Conservation (phyloP, 192 early-diverging fungal species). For the Coemansia sp. region DNA sequence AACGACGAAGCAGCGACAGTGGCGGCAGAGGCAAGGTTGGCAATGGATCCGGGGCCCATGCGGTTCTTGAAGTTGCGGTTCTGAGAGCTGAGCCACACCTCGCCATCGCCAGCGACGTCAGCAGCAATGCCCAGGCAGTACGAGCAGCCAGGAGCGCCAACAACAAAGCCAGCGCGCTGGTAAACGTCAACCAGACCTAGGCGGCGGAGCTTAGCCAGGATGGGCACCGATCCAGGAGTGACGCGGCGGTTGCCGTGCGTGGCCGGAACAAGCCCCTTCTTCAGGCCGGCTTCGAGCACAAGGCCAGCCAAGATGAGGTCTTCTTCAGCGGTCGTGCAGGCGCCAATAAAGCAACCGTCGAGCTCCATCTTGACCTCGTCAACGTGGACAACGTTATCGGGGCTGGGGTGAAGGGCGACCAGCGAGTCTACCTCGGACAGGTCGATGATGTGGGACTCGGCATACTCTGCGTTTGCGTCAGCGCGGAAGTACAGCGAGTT, state of each 20-base stretch:
- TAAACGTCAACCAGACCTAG: slow-evolving; percentile 73
- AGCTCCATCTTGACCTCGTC: slow-evolving; percentile 63
- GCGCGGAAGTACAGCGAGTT: slow-evolving; percentile 70
- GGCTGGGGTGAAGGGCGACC: slow-evolving; percentile 70
- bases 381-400: slow-evolving; percentile 71
- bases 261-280: slow-evolving; percentile 63
- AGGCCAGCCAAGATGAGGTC: slow-evolving; percentile 75
- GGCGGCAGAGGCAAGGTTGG: slow-evolving; percentile 72
- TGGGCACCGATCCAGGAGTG: slow-evolving; percentile 75
- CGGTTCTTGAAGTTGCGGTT: slow-evolving; percentile 85
- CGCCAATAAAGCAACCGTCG: slow-evolving; percentile 79
- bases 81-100: slow-evolving; percentile 80
- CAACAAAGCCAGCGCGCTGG: slow-evolving; percentile 68
- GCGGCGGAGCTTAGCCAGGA: slow-evolving; percentile 71
- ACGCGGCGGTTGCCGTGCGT: slow-evolving; percentile 65
- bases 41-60: slow-evolving; percentile 79
- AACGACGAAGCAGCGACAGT: slow-evolving; percentile 78
- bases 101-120: slow-evolving; percentile 72
- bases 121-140: slow-evolving; percentile 81
- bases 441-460: slow-evolving; percentile 74
- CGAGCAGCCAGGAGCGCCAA: slow-evolving; percentile 76
- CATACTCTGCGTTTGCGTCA: slow-evolving; percentile 71
- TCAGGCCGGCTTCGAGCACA: slow-evolving; percentile 70
- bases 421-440: slow-evolving; percentile 65
- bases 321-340: slow-evolving; percentile 80